Base-by-base conservation (phyloP, 2,329 filamentous ascomycete genomes). In the Ustulina deusta region DNA sequence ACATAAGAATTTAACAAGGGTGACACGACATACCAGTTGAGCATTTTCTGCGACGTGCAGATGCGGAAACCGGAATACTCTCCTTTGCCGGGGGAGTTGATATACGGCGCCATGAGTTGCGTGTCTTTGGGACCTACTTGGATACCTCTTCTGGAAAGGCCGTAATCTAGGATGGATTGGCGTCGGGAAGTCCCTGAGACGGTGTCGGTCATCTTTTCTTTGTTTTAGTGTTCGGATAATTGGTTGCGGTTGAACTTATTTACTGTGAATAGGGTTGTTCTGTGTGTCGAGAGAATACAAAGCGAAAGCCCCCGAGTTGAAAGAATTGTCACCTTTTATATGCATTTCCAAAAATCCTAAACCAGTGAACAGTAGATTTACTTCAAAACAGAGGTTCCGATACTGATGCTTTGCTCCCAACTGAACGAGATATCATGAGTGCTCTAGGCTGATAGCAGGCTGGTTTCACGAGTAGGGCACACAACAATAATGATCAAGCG, bases 11-110 rank as follows among this genome's bases (percentile, higher is more conserved):
- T 46, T 1, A 63, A 32, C 11, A 38, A 10, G 13, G 29, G 20
- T 2, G 71, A 69, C 11, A 70, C 46, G 20, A 32, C 29, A 48
- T 68, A 70, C 10, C 1, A n/a, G 58, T 32, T 59, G 13, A 57
- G 10, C 15, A 44, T 34, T 10, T 40, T 10, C 1, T 6, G 9
- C 1, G 1, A 1, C 3, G 25, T 42, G 13, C 20, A 2, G 4
- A 6, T 11, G 61, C 65, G 63, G 17, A 56, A 57, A 27, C 13
- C 10, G 5, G 2, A 2, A 42, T 3, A 40, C 3, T 54, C 13
- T 4, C 3, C 15, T 6, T n/a, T n/a, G 13, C 7, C 40, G 13
- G 6, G 2, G 15, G 59, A 40, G 13, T 36, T 22, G 17, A 22
- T 32, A 25, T 65, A 69, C 3, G 29, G 61, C 4, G 46, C 27